Evolutionary conservation across 2,329 filamentous ascomycete species (phyloP).

Genomic region (Diplodia sapinea): DNA sequence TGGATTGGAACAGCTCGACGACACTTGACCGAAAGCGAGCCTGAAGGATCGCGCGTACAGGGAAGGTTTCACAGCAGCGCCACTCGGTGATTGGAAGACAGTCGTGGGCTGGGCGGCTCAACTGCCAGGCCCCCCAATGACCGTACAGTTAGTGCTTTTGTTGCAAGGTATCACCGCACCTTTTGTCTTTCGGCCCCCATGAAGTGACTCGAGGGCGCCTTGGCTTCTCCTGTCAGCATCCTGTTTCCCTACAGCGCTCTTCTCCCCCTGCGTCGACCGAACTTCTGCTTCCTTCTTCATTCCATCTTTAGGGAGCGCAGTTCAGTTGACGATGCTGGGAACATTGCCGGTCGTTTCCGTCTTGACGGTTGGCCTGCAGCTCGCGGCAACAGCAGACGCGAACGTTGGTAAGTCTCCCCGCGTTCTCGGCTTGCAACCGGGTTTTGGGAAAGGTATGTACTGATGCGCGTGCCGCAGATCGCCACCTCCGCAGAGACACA

Average conservation of each 20-base stretch:
- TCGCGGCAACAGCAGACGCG: background rate
- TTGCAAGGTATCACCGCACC: background rate
- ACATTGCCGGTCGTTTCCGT: background rate
- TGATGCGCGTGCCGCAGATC: background rate
- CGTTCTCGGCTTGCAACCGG: background rate
- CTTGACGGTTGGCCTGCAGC: background rate
- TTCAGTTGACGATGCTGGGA: background rate
- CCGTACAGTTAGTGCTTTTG: background rate
- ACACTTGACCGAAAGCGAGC: background rate
- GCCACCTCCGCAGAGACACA: conserved; percentile 10
- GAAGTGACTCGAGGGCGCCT: conserved; percentile 12
- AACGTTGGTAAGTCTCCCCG: background rate
- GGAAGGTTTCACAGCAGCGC: background rate
- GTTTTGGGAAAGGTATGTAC: too few relatives aligned
- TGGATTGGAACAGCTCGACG: background rate
- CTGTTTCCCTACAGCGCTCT: background rate
- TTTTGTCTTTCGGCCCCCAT: conserved; percentile 26
- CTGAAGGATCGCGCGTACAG: conserved; percentile 1
- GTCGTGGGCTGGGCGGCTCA: background rate
- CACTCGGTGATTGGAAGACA: background rate
- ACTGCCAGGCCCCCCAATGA: background rate
- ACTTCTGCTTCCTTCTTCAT: background rate
- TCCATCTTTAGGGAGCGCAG: background rate
- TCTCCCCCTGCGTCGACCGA: background rate
- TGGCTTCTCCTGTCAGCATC: conserved; percentile 10